Base-by-base conservation (phyloP, 208 protist genomes). In the Vickermania ingenoplastis region DNA sequence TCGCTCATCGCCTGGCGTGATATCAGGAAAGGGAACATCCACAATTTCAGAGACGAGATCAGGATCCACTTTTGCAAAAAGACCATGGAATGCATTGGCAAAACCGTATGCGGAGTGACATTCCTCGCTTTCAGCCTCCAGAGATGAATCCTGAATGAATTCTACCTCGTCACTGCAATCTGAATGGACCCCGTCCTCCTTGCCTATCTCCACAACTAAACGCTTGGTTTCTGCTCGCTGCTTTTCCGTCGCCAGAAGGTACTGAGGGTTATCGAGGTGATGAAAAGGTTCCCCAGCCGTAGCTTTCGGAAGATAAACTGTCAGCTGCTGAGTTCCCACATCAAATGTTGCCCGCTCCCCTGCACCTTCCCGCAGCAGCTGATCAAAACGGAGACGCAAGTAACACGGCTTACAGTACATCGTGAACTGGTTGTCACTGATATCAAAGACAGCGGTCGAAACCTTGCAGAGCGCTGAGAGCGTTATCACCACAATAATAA, bases 361-460 rank as follows among this genome's bases (percentile, higher is more conserved):
- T 26, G 61, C 77, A n/a, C 77, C 82, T 59, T 95, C 92, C 28
- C 66, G 31, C 62, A 94, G 73, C 48, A 36, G 49, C 56, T 96
- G 78, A 54, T 86, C 71, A 65, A 97, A 97, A 45, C 66, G 79
- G 17, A 97, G 75, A 17, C 88, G 73, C 14, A 97, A 72, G 51
- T 95, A 96, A 65, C 95, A 97, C 3, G 92, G 92, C 3, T 69
- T 67, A 55, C 83, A 90, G 69, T 91, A 77, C 59, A 97, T 95
- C 1, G 84, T 92, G 58, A 97, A 95, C 53, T 92, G 77, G 4
- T 71, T 78, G 4, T 67, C 77, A 22, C 74, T 53, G 55, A 97
- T 92, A 54, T 83, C 75, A 55, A 96, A 97, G 52, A 77, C 69
- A 24, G 89, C 82, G 26, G 72, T 74, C 45, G 73, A 73, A 25